A percentile compares a stretch with the other conserved stretches of the same genome.
phyloP scores from a whole-genome alignment of 2,329 filamentous ascomycete genomes.

The Neoarthrinium moseri region DNA sequence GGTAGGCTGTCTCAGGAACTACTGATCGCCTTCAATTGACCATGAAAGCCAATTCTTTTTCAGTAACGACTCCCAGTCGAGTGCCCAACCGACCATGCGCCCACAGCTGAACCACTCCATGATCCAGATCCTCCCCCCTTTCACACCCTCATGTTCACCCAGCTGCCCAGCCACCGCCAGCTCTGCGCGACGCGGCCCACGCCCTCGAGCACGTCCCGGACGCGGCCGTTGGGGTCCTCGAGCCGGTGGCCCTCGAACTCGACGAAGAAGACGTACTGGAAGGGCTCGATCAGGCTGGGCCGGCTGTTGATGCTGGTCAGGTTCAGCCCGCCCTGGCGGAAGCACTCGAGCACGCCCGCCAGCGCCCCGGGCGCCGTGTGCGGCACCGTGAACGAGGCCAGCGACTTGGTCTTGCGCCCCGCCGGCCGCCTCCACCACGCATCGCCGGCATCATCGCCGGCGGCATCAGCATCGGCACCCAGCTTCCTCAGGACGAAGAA shows the following conservation, averaged over 20 bases:
- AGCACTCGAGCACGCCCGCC: conserved; percentile 76
- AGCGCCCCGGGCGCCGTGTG: conserved; percentile 79
- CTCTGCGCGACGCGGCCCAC: conserved; percentile 57
- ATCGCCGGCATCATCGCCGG: neutral
- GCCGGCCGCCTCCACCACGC: neutral
- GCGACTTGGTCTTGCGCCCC: conserved; percentile 58
- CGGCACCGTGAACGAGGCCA: conserved; percentile 81
- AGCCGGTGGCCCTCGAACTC: conserved; percentile 71
- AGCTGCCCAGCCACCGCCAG: conserved; percentile 71
- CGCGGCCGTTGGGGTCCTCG: conserved; percentile 53
- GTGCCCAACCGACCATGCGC: no score
- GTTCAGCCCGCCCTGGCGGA: conserved; percentile 71
- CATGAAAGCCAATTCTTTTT: no score
- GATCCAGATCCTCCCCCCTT: no score
- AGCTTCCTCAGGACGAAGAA: conserved; percentile 64
- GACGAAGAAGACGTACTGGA: conserved; percentile 94
- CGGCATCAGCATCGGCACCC: neutral
- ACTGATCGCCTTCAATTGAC: no score
- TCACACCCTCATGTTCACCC: conserved; percentile 41
- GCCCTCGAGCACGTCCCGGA: conserved; percentile 59
- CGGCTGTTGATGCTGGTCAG: conserved; percentile 88
- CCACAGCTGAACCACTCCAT: no score
- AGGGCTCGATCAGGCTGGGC: conserved; percentile 71
- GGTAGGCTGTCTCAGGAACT: no score
- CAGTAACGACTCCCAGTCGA: no score